phyloP scores from a whole-genome alignment of 352 stramenopile species.

The Pythium phragmitis region DNA sequence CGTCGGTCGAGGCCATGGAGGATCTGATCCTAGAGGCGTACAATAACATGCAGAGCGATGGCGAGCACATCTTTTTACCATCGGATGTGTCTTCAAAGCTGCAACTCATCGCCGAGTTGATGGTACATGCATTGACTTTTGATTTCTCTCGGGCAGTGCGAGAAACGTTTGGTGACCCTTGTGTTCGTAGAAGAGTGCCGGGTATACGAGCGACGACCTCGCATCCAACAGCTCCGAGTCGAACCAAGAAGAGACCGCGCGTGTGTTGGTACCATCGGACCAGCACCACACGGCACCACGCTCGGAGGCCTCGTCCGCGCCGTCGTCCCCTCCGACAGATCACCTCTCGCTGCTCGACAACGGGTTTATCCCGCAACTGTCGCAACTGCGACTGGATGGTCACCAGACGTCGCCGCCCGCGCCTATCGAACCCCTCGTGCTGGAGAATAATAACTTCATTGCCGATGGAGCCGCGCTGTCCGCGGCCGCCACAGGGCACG shows the following conservation, averaged over 20 bases:
- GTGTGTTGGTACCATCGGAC: neutral
- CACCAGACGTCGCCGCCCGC: neutral
- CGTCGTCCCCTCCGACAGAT: slow-evolving; percentile 9
- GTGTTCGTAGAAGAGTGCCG: slow-evolving; percentile 15
- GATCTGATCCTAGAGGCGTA: slow-evolving; percentile 79
- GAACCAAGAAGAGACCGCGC: slow-evolving; percentile 20
- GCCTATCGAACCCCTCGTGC: neutral
- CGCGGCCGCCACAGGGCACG: neutral
- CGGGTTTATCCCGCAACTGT: neutral
- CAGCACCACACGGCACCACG: slow-evolving; percentile 2
- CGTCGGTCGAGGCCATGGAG: slow-evolving; percentile 52
- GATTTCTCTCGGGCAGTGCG: neutral
- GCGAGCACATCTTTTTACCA: slow-evolving; percentile 75
- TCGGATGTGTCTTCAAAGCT: slow-evolving; percentile 65
- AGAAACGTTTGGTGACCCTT: neutral
- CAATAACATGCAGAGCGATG: slow-evolving; percentile 83
- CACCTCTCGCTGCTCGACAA: neutral
- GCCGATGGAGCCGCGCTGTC: neutral
- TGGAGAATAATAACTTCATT: slow-evolving; percentile 16
- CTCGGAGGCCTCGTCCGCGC: slow-evolving; percentile 14
- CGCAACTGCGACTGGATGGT: slow-evolving; percentile 10
- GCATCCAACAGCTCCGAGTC: slow-evolving; percentile 25
- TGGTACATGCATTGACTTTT: slow-evolving; percentile 38
- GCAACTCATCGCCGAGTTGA: slow-evolving; percentile 52
- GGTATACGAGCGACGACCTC: slow-evolving; percentile 25